Evolutionary conservation across 768 basidiomycete species (phyloP), one percentile per base, ranked within the genome.

Genomic region (Cystofilobasidium bisporidii): DNA sequence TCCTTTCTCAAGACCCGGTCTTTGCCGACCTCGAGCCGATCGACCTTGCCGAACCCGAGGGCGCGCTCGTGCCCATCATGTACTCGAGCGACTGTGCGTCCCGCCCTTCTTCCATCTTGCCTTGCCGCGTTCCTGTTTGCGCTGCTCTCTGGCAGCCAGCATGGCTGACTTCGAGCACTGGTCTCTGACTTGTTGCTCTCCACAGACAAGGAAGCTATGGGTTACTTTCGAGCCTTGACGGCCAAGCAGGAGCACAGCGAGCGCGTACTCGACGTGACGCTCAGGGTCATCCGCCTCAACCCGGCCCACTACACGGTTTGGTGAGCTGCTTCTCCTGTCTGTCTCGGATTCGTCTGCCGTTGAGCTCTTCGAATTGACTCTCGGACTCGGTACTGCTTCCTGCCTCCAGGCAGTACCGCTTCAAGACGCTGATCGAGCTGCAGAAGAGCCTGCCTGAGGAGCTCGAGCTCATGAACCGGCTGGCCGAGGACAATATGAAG

Each of bases 221-320:
- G 88, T 73, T 92, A 92, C 77, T 92, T 98, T 75, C 86, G 94
- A 61, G 91, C 85, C 0, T 81, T 98, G 68, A 83, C 89, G 50
- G 84, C 85, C 73, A 78, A 79, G 0, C 84, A 84, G 4, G 94
- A 98, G 80, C 85, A 85, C 79, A 91, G 86, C 70, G 78, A 81
- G 24, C 81, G 94, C 41, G 91, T 87, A 15, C 83, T 99, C 62
- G 83, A 87, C 72, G 81, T 99, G 36, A 99, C 96, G 0, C 89
- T 94, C 77, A 81, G 80, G 45, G 84, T 98, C 72, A 94, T 99
- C 71, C 82, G 87, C 32, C 80, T 87, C 77, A 99, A 99, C 75
- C 93, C 96, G 8, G 91, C 90, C 1, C 96, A 98, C 75, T 99
- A 97, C 75, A 88, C 92, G 61, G 91, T 93, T 72, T 99, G 96